phyloP scores from a whole-genome alignment of 805 yeast genomes.

The Candida maesae region DNA sequence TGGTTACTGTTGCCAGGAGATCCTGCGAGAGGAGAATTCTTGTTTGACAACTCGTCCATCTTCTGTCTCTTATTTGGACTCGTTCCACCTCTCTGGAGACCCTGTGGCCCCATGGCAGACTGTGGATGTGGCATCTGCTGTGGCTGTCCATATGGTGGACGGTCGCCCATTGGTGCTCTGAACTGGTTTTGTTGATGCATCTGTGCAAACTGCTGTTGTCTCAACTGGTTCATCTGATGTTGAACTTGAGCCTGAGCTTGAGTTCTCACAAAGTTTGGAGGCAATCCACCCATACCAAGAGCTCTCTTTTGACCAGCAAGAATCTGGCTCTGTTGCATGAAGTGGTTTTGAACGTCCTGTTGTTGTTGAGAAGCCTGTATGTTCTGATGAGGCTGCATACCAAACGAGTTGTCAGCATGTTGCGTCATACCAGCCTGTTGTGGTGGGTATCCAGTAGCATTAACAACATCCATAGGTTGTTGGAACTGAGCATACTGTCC shows the following conservation, averaged over 20 bases:
- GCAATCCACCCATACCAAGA: conserved; percentile 7
- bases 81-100: conserved; percentile 7
- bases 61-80: conserved; percentile 24
- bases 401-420: conserved; percentile 4
- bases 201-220: conserved; percentile 36
- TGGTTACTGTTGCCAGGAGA: conserved; percentile 7
- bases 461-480: conserved; percentile 18
- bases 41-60: conserved; percentile 13
- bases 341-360: conserved; percentile 26
- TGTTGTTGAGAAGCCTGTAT: conserved; percentile 25
- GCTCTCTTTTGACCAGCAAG: conserved; percentile 21
- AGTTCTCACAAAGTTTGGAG: conserved; percentile 26
- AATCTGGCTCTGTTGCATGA: conserved; percentile 27
- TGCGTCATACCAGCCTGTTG: conserved; percentile 3
- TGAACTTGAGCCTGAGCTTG: conserved; percentile 41
- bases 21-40: conserved; percentile 13
- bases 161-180: conserved; percentile 9
- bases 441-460: not conserved
- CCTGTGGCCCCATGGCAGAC: too few species aligned
- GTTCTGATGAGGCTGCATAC: conserved; percentile 19
- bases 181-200: conserved; percentile 13
- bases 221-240: conserved; percentile 45
- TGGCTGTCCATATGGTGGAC: conserved; percentile 8
- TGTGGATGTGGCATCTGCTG: too few species aligned
- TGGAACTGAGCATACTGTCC: conserved; percentile 10